Conservation (phyloP, 2,329 filamentous ascomycete genomes). For the Cladosporium oxysporum region DNA sequence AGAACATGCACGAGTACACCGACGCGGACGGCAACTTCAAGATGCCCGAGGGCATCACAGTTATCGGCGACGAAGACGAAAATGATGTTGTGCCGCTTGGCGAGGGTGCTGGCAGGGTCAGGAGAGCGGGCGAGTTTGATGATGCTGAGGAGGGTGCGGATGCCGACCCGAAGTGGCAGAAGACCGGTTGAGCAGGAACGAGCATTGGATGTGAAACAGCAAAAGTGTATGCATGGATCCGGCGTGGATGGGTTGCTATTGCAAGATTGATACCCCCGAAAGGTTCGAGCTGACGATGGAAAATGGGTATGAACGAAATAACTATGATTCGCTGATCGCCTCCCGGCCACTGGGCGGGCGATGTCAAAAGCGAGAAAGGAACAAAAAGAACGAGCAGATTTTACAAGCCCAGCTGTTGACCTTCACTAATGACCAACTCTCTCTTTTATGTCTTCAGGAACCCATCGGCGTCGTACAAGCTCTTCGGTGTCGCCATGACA, state of each 20-base stretch:
- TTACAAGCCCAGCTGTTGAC: neutral
- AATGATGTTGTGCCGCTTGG: conserved; percentile 36
- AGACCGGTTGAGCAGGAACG: conserved; percentile 45
- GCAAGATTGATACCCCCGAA: conserved; percentile 13
- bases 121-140: conserved; percentile 49
- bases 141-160: conserved; percentile 32
- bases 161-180: conserved; percentile 55
- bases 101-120: conserved; percentile 35
- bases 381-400: neutral
- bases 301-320: neutral
- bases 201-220: neutral
- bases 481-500: conserved; percentile 43
- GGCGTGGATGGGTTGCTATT: conserved; percentile 3
- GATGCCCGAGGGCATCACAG: conserved; percentile 65
- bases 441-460: conserved; percentile 34
- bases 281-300: neutral
- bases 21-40: conserved; percentile 81
- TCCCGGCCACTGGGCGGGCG: neutral
- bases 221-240: neutral
- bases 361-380: neutral
- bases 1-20: conserved; percentile 84
- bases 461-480: conserved; percentile 49
- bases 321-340: neutral
- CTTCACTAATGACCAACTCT: neutral
- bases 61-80: conserved; percentile 56